Evolutionary conservation across 495 filamentous ascomycete genomes (phyloP).

Genomic region (Hapsidospora chrysogenum): DNA sequence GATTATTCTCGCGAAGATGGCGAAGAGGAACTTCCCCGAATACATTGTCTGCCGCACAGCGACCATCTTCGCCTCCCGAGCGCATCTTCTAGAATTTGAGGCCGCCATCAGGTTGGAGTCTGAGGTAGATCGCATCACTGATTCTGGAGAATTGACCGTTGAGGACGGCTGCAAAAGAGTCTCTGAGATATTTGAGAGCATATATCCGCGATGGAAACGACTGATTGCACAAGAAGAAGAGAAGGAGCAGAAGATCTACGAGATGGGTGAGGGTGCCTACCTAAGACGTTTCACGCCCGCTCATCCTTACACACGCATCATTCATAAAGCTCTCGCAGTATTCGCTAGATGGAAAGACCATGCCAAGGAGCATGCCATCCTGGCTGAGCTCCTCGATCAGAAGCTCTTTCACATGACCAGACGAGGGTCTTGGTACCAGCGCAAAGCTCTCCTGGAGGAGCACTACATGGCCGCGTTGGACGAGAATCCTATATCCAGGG

Average conservation of each 20-base stretch:
- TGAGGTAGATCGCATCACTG: constrained; percentile 66
- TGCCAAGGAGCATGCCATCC: constrained; percentile 55
- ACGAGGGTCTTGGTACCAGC: constrained; percentile 88
- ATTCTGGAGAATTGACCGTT: constrained; percentile 62
- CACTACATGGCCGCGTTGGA: constrained; percentile 68
- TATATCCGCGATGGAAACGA: constrained; percentile 64
- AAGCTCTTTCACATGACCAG: constrained; percentile 70
- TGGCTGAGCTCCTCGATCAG: constrained; percentile 64
- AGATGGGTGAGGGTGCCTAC: constrained; percentile 77
- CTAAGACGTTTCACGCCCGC: constrained; percentile 81
- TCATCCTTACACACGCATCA: constrained; percentile 85
- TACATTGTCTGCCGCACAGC: constrained; percentile 83
- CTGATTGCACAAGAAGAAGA: constrained; percentile 61
- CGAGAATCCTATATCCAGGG: constrained; percentile 16
- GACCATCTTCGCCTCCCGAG: constrained; percentile 70
- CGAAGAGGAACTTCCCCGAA: constrained; percentile 69
- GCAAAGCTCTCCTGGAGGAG: constrained; percentile 86
- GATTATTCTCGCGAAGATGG: constrained; percentile 82
- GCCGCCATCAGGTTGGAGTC: constrained; percentile 70
- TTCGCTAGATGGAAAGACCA: constrained; percentile 72
- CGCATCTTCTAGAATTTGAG: constrained; percentile 74
- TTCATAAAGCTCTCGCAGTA: constrained; percentile 69
- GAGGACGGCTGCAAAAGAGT: constrained; percentile 42
- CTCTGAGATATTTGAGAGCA: constrained; percentile 51
- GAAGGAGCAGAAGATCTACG: constrained; percentile 67